Evolutionary conservation across 2,329 filamentous ascomycete species (phyloP), one percentile per base, ranked within the genome.

Genomic region (Monosporascus sp.): DNA sequence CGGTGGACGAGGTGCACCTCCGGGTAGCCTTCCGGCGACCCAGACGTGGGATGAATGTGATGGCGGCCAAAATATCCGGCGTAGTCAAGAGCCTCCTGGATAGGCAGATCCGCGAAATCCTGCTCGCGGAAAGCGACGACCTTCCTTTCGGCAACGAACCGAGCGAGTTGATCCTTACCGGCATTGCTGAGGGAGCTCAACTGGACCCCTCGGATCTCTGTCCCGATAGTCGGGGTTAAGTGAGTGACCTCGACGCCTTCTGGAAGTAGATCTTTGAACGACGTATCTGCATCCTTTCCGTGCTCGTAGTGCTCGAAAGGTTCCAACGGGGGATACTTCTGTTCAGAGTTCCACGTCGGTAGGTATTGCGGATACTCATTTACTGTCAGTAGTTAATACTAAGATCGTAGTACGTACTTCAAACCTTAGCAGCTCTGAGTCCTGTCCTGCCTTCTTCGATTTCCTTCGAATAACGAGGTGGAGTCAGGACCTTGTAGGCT

Each of bases 1-100:
- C 89, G 82, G 70, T 93, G 88, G 1, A 93, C 89, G 2, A 94
- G 80, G 65, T 93, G 89, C 17, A 94, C 72, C 67, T 91, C 84
- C 0, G 89, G 88, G 66, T 84, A 80, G 3, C 86, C 88, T 57
- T 82, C 82, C 0, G 89, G 89, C 0, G 86, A 85, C 2, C 89
- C 89, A 0, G 85, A 89, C 0, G 88, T 88, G 4, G 88, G 89
- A 62, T 93, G 89, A 54, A 93, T 89, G 72, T 94, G 89, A 61
- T 88, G 87, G 8, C 87, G 83, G 47, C 89, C 89, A 64, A 91
- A 94, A 72, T 92, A 91, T 50, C 81, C 78, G 49, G 84, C 88
- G 58, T 84, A 85, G 20, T 86, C 77, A 38, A 90, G 75, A 1
- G 86, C 88, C 8, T 89, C 78, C 27, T 81, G 68, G 63, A 92